phyloP scores from a whole-genome alignment of 2,329 filamentous ascomycete species.

The Metarhizium guizhouense region DNA sequence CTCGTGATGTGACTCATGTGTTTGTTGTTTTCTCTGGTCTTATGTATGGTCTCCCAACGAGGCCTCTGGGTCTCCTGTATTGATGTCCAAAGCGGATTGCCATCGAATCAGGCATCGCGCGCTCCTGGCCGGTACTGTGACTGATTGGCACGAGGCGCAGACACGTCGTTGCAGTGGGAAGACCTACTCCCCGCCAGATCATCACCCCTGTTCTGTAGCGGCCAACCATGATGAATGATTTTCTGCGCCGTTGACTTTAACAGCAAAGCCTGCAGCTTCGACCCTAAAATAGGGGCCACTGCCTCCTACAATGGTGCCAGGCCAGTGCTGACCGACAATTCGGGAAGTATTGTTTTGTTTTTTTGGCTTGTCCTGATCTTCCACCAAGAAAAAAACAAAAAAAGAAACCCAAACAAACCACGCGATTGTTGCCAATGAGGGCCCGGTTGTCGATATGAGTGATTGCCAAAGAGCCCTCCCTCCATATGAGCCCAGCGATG shows the following conservation, averaged over 20 bases:
- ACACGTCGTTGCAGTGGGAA: constrained; percentile 5
- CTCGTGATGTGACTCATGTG: constrained; percentile 8
- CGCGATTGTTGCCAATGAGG: background rate
- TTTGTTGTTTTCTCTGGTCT: background rate
- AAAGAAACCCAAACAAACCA: background rate
- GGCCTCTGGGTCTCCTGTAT: constrained; percentile 11
- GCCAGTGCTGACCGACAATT: constrained; percentile 8
- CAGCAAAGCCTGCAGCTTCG: background rate
- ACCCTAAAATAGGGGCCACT: background rate
- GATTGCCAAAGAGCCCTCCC: background rate
- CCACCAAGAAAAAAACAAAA: background rate
- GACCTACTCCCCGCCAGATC: background rate
- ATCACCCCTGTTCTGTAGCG: constrained; percentile 1
- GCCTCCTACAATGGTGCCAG: background rate
- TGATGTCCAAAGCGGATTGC: constrained; percentile 15
- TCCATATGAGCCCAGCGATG: background rate
- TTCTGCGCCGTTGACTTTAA: background rate
- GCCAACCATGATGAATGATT: background rate
- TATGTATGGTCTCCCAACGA: constrained; percentile 13
- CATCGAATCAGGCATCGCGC: constrained; percentile 10
- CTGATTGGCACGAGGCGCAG: constrained; percentile 11
- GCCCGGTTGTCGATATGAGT: background rate
- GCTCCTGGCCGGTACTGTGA: background rate
- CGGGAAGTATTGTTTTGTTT: background rate
- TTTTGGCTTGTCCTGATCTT: background rate